phyloP scores from a whole-genome alignment of 345 rosid species.

The Acer campestre region DNA sequence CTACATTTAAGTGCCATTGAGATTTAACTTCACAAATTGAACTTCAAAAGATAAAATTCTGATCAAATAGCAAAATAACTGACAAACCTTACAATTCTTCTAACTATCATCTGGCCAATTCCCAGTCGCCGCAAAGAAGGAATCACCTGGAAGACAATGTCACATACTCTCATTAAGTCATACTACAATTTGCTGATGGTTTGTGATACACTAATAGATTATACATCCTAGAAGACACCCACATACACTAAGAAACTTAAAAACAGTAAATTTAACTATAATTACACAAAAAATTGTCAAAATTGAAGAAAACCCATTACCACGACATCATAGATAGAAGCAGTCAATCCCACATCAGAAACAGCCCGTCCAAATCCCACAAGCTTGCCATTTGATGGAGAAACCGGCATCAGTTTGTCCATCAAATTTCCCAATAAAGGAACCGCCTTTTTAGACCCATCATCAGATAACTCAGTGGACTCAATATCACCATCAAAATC shows the following conservation, averaged over 20 bases:
- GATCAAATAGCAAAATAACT: not conserved
- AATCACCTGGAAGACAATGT: conserved; percentile 65
- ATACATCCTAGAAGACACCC: not conserved
- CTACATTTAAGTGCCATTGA: not conserved
- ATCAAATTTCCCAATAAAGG: conserved; percentile 40
- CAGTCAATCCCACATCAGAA: conserved; percentile 81
- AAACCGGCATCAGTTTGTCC: conserved; percentile 45
- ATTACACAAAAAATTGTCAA: not conserved
- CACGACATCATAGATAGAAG: conserved; percentile 83
- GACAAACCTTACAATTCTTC: conserved; percentile 69
- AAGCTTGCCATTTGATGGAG: conserved; percentile 54
- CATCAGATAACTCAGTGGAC: not conserved
- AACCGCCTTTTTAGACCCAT: not conserved
- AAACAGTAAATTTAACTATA: not conserved
- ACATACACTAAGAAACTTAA: not conserved
- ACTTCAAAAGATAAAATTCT: not conserved
- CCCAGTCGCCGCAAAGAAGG: conserved; percentile 77
- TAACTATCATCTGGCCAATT: conserved; percentile 73
- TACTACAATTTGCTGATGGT: not conserved
- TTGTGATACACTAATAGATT: not conserved
- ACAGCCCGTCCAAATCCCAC: conserved; percentile 91
- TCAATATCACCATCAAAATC: conserved; percentile 12
- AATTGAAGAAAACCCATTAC: conserved; percentile 25
- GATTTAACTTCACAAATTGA: not conserved
- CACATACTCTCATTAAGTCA: too few relatives aligned